Evolutionary conservation across 1,284 basidiomycete genomes (phyloP).

Genomic region (Meripilus lineatus): DNA sequence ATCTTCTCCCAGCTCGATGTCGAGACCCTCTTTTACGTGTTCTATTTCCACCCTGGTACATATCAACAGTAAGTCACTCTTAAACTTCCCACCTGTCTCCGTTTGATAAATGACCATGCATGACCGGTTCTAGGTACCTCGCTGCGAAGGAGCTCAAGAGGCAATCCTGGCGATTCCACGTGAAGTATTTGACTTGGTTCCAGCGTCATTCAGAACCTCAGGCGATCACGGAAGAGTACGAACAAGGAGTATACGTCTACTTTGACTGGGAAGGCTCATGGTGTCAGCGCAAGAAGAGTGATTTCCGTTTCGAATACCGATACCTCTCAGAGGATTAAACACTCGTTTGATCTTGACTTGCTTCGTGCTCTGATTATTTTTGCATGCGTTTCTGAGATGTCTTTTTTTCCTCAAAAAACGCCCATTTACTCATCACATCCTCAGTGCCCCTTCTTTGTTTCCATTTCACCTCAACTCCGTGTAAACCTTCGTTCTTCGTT

Average conservation of each 20-base stretch:
- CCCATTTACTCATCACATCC: too few species aligned
- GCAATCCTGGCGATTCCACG: conserved; percentile 99
- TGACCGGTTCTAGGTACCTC: conserved; percentile 60
- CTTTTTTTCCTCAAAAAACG: too few species aligned
- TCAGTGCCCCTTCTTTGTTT: too few species aligned
- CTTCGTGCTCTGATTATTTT: background rate
- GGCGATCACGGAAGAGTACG: conserved; percentile 98
- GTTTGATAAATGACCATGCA: conserved; percentile 2
- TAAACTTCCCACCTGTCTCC: conserved; percentile 1
- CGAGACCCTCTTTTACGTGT: conserved; percentile 98
- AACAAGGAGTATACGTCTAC: conserved; percentile 97
- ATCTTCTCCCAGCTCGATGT: conserved; percentile 94
- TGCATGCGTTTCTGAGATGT: conserved; percentile 1
- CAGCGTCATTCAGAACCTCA: conserved; percentile 99
- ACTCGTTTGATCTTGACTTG: background rate
- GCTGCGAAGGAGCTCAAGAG: conserved; percentile 97
- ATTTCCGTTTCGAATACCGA: conserved; percentile 95
- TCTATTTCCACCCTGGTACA: conserved; percentile 96
- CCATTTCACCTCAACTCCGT: background rate
- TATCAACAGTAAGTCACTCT: conserved; percentile 81
- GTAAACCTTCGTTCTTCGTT: background rate
- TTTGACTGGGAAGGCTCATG: conserved; percentile 98
- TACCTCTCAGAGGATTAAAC: conserved; percentile 83
- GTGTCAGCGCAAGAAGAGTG: conserved; percentile 98
- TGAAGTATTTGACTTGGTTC: conserved; percentile 99